Conservation (phyloP, 345 rosid species). For the Trapa bicornis region DNA sequence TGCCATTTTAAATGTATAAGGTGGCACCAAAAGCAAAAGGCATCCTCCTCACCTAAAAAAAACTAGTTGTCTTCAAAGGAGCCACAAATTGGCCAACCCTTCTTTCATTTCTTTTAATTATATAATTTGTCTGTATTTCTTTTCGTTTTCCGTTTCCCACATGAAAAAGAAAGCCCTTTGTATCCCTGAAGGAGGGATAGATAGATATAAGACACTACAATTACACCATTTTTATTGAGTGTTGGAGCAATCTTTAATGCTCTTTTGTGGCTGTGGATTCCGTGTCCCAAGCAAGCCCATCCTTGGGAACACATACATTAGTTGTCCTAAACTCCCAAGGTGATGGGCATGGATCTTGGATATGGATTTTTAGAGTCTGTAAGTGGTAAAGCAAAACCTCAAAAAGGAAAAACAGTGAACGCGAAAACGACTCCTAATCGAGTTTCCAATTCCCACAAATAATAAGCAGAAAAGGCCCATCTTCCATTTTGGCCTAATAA, state of each 20-base stretch:
- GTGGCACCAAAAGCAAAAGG: too few species aligned
- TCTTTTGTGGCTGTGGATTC: background rate
- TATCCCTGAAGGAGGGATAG: background rate
- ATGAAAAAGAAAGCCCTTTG: background rate
- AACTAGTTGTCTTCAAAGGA: background rate
- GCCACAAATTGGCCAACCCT: background rate
- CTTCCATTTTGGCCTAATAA: background rate
- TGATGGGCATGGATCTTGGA: too few species aligned
- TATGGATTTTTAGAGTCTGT: too few species aligned
- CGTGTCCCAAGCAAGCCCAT: too few species aligned
- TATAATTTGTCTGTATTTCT: background rate
- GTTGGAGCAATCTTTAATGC: background rate
- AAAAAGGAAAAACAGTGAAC: background rate
- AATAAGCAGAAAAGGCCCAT: background rate
- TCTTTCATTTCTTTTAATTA: background rate
- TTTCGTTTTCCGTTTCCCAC: background rate
- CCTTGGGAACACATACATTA: too few species aligned
- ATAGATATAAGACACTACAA: background rate
- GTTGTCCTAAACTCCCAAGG: too few species aligned
- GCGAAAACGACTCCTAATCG: background rate
- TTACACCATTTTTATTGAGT: background rate
- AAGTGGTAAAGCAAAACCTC: too few species aligned
- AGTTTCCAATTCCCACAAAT: background rate
- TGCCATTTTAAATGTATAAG: too few species aligned
- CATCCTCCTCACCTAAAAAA: too few species aligned